Evolutionary conservation across 2,329 filamentous ascomycete species (phyloP), one percentile per base, ranked within the genome.

Genomic region (Botrytis aclada): DNA sequence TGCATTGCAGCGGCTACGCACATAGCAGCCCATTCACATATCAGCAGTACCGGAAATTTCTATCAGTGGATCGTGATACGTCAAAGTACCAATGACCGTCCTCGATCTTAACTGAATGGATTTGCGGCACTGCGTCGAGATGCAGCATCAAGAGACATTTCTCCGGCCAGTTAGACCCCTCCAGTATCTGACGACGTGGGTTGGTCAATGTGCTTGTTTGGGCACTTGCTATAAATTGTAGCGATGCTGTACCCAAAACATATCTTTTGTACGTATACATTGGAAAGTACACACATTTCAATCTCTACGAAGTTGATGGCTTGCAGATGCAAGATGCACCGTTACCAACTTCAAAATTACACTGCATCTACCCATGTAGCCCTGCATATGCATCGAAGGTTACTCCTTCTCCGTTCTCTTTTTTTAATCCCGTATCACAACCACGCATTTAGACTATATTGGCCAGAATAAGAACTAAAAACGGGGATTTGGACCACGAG

Each of bases 361-460:
- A 71, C 45, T 47, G 37, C 60, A 56, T 63, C 39, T 47, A 62
- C 29, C 69, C 69, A 64, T 71, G 60, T 71, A 64, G 61, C 45
- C n/a, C 18, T 72, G 45, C 34, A 71, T 66, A 71, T 71, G 45
- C 61, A 71, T 56, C 47, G 70, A 72, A 67, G 70, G 70, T 39
- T 61, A 71, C 56, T 63, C 51, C n/a, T 22, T 71, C 43, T 32
- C 51, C 70, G 9, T 39, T 60, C 62, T 58, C 60, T 41, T 18
- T 69, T 20, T 69, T 63, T 34, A 54, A 61, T 63, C 62, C 47
- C 37, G 73, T 77, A 69, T 70, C 72, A 75, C 71, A 71, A 74
- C 72, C 75, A 77, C 76, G 74, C 76, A 47, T 74, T 66, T 72
- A 22, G 43, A 69, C 70, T 20, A 73, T 63, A 74, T 74, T 74